phyloP scores from a whole-genome alignment of 2,329 filamentous ascomycete genomes.

The Lachnellula arida region DNA sequence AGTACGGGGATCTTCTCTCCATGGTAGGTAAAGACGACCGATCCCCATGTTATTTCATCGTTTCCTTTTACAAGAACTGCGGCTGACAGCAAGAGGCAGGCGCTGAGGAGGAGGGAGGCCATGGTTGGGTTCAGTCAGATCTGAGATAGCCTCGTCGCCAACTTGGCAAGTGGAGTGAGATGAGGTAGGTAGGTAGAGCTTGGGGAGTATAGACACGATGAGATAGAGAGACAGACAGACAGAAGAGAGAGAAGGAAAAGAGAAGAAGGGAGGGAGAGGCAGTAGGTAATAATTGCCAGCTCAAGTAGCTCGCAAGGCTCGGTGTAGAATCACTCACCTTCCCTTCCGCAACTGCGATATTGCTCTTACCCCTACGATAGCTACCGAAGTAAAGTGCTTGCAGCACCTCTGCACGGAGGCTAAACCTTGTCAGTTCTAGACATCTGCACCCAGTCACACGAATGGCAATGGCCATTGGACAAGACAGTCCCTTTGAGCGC shows the following conservation, averaged over 20 bases:
- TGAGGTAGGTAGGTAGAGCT: background rate
- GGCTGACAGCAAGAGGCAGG: conserved; percentile 12
- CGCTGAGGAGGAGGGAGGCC: conserved; percentile 7
- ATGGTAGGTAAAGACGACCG: conserved; percentile 34
- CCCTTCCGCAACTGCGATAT: too few relatives aligned
- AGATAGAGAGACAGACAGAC: background rate
- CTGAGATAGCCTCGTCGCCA: background rate
- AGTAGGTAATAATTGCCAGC: background rate
- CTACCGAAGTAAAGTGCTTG: background rate
- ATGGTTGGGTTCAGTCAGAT: background rate
- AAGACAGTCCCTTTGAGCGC: background rate
- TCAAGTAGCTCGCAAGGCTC: background rate
- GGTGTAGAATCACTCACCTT: background rate
- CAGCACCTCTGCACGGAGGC: background rate
- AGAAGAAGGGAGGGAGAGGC: conserved; percentile 1
- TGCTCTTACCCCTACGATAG: background rate
- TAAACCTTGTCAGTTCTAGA: background rate
- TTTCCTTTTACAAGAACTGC: conserved; percentile 1
- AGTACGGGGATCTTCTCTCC: conserved; percentile 49
- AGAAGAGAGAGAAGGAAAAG: background rate
- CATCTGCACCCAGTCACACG: conserved; percentile 6
- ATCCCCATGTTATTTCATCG: conserved; percentile 25
- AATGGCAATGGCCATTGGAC: background rate
- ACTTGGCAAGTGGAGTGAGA: background rate
- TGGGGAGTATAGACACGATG: background rate